Conservation (phyloP, 257 asterid genomes). For the Verbascum thapsus region DNA sequence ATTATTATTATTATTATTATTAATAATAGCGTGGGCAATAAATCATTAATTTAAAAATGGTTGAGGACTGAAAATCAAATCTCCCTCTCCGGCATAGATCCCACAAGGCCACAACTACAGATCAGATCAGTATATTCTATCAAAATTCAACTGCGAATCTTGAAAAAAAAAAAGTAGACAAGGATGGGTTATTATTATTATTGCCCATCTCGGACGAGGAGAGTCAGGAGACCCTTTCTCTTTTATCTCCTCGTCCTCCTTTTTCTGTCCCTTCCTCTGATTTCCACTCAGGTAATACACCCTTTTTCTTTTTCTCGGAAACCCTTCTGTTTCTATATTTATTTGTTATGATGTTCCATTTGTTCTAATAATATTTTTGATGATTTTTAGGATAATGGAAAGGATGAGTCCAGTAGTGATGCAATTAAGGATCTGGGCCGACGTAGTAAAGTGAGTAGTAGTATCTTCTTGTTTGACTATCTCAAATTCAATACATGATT, state of each 20-base stretch:
- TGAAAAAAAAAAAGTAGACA: neutral
- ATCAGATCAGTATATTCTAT: too few relatives aligned
- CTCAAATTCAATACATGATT: slow-evolving; percentile 1
- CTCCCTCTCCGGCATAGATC: slow-evolving; percentile 23
- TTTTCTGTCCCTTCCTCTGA: slow-evolving; percentile 26
- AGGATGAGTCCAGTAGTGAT: slow-evolving; percentile 37
- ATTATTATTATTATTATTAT: too few relatives aligned
- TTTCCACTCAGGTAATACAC: slow-evolving; percentile 43
- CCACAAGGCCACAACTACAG: too few relatives aligned
- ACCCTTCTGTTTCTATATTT: neutral
- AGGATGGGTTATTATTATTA: slow-evolving; percentile 15
- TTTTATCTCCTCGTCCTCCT: slow-evolving; percentile 21
- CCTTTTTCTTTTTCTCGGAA: slow-evolving; percentile 1
- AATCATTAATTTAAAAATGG: too few relatives aligned
- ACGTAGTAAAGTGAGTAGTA: slow-evolving; percentile 59
- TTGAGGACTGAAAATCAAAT: too few relatives aligned
- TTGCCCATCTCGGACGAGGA: slow-evolving; percentile 7
- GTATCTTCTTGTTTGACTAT: slow-evolving; percentile 17
- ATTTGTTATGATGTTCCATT: slow-evolving; percentile 20
- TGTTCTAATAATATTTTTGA: neutral
- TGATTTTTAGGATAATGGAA: slow-evolving; percentile 41
- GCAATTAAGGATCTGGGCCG: slow-evolving; percentile 58
- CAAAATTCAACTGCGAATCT: neutral
- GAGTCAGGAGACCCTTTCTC: slow-evolving; percentile 21
- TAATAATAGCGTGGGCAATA: too few relatives aligned